Evolutionary conservation across 352 stramenopile genomes (phyloP).

Genomic region (Globisporangium barbulae): DNA sequence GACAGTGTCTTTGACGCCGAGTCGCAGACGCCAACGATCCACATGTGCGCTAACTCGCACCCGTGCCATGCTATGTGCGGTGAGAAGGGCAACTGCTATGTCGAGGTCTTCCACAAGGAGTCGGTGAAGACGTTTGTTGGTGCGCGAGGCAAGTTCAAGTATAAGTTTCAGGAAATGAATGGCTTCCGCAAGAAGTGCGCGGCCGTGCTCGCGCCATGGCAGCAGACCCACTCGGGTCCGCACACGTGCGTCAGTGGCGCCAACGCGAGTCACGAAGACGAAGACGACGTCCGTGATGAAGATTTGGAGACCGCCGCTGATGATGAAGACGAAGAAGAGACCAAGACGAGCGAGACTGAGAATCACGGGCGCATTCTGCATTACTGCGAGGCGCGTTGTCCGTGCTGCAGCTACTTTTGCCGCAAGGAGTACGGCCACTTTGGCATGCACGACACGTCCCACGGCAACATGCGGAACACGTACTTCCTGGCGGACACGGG

Average conservation of each 20-base stretch:
- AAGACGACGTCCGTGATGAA: conserved; percentile 15
- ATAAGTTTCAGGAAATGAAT: conserved; percentile 83
- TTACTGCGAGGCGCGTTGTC: conserved; percentile 67
- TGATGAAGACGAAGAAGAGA: conserved; percentile 7
- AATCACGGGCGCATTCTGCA: conserved; percentile 29
- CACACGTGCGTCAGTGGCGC: conserved; percentile 42
- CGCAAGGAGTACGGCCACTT: conserved; percentile 53
- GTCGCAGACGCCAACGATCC: conserved; percentile 37
- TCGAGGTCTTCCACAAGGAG: conserved; percentile 69
- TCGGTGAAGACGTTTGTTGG: conserved; percentile 66
- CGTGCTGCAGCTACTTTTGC: conserved; percentile 78
- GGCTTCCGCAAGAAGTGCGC: conserved; percentile 62
- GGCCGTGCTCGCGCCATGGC: conserved; percentile 28
- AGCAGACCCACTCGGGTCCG: conserved; percentile 37
- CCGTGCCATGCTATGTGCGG: conserved; percentile 50
- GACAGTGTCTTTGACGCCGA: conserved; percentile 35
- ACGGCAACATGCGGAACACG: conserved; percentile 83
- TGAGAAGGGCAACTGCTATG: conserved; percentile 59
- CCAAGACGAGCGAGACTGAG: conserved; percentile 1
- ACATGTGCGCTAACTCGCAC: conserved; percentile 62
- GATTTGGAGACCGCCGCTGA: background rate
- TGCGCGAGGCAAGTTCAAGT: conserved; percentile 55
- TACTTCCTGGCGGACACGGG: conserved; percentile 55
- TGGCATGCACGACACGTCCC: conserved; percentile 54
- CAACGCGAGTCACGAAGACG: conserved; percentile 3